Base-by-base conservation (phyloP, 352 stramenopile genomes). In the Phytopythium montanum region DNA sequence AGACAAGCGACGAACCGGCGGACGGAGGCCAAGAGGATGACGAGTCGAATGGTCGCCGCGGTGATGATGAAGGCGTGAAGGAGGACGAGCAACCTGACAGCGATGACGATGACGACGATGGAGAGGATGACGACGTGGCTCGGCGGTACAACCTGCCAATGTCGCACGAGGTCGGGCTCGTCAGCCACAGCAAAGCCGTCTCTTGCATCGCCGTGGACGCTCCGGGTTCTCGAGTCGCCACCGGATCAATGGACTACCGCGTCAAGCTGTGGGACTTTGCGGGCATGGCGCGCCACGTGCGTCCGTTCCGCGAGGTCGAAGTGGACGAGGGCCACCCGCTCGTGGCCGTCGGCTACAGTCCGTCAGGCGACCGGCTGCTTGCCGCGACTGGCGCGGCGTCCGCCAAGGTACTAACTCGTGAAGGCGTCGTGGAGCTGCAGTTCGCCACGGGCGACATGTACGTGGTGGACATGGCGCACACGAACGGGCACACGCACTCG, bases 221-320 rank as follows among this genome's bases (percentile, higher is more conserved):
- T 1, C 75, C 83, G 2, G 85, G 85, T 26, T 80, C 63, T 39
- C 81, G 85, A 5, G 79, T 95, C 26, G 81, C 76, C 0, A 95
- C 85, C 1, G 85, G 85, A 2, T 90, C 83, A 0, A 91, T 91
- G 68, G 85, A 95, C 60, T 93, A 95, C 60, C 76, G 90, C 49
- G 75, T 88, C 1, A 95, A 95, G 63, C 64, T 95, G 49, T 95
- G 86, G 86, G 86, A 95, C 64, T 95, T 95, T 28, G 86, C 84
- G 4, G 86, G 86, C 38, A 95, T 95, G 86, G 84, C 78, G 34
- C 80, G 84, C 25, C 75, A 90, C 28, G 81, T 95, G 13, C 78
- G 80, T 54, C 79, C 85, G 13, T 95, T 95, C 58, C 79, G 85
- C 31, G 81, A 91, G 50, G 69, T 88, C 10, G 86, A 95, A 55